Percentiles rank a stretch among this genome's conserved stretches.
These are phyloP conservation scores for Corinectria fuckeliana DNA, from an alignment of 2,329 filamentous ascomycete species.

Conservation along the genomic window DNA sequence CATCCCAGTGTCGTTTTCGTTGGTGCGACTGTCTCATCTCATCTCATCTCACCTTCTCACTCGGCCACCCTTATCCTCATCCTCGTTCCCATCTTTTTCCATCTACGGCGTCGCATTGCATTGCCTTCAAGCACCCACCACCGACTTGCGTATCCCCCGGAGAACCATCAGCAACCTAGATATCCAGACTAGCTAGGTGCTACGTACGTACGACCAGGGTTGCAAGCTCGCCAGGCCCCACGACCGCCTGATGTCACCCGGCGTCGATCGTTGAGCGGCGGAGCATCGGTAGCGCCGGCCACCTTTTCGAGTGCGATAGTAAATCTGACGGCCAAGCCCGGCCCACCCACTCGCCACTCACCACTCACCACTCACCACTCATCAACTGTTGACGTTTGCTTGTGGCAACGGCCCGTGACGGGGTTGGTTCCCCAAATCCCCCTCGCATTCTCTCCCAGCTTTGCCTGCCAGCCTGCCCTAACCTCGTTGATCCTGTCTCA, in stretches of 20 bases:
- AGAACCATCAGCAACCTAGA: neutral
- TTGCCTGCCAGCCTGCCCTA: neutral
- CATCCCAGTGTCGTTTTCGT: no score
- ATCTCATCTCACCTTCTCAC: conserved; percentile 13
- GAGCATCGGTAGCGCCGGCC: conserved; percentile 24
- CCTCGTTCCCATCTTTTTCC: neutral
- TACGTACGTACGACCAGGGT: neutral
- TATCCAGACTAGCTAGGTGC: no score
- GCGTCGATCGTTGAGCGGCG: conserved; percentile 16
- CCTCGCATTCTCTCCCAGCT: neutral
- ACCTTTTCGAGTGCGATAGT: no score
- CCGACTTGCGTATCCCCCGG: neutral
- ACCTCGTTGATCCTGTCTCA: neutral
- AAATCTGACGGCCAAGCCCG: conserved; percentile 3
- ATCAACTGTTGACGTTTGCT: neutral
- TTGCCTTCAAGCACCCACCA: neutral
- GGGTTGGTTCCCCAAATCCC: neutral
- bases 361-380: no score
- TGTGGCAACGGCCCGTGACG: neutral
- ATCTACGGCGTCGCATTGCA: neutral
- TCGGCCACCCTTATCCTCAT: neutral
- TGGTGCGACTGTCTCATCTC: conserved; percentile 17
- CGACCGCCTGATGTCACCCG: conserved; percentile 24
- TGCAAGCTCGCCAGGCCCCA: neutral
- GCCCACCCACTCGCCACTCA: conserved; percentile 14